Base-by-base conservation (phyloP, 2,329 filamentous ascomycete genomes). In the Paraphoma sp. region DNA sequence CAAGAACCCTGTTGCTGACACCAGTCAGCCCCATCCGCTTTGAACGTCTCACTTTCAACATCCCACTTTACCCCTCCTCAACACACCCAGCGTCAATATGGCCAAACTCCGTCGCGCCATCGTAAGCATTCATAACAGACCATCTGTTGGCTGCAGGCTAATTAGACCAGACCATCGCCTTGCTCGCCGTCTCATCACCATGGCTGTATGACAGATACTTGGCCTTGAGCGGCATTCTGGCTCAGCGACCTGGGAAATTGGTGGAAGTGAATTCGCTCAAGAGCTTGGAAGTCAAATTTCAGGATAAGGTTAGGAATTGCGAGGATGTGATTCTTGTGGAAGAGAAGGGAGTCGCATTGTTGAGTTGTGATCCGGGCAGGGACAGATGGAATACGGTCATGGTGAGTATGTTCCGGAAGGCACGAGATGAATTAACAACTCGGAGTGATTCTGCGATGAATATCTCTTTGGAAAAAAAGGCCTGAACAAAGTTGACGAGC, bases 361-460 rank as follows among this genome's bases (percentile, higher is more conserved):
- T 81, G 49, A 78, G 77, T 55, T 82, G 80, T 60, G 78, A 81
- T 55, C 68, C 74, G 0, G 77, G 75, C 12, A 58, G 80, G 23
- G 79, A 81, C 60, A 60, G 65, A 5, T 81, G 79, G 79, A 81
- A 81, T 49, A 80, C 78, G 0, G 79, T 81, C 10, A 80, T 80
- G 78, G 79, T 80, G 52, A 54, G 72, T 55, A 4, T 33, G 2
- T 23, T 42, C 28, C 14, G 6, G 16, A 10, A 44, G 30, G 6
- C 2, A 16, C 8, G 6, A 9, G 3, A 31, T 10, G 17, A 17
- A 11, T 2, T 14, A 14, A 10, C 1, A 31, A 11, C 16, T 40
- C 14, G 7, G n/a, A 16, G 12, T 23, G 12, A 16, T 33, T 12
- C 18, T n/a, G 9, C 16, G 8, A 33, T 36, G 14, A 46, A 5